Evolutionary conservation across 2,329 filamentous ascomycete genomes (phyloP).

Genomic region (Xylariaceae sp.): DNA sequence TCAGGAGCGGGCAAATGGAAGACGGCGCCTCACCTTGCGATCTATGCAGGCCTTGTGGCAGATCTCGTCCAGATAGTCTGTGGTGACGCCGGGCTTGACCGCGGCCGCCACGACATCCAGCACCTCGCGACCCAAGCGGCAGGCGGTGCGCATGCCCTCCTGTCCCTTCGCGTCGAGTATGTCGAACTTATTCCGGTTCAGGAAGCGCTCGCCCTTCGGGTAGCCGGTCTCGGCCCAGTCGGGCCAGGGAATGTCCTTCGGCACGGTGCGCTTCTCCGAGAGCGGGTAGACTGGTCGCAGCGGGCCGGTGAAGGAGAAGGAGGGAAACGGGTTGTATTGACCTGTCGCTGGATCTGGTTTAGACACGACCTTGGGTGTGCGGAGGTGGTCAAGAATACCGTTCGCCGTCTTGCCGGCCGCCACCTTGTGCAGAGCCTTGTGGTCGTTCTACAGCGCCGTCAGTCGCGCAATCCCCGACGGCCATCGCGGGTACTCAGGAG

Average conservation of each 20-base stretch:
- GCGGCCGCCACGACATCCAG: conserved; percentile 84
- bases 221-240: conserved; percentile 86
- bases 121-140: conserved; percentile 79
- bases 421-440: conserved; percentile 80
- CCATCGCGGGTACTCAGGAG: not conserved
- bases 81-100: conserved; percentile 84
- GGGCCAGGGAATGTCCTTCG: conserved; percentile 72
- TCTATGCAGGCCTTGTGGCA: conserved; percentile 94
- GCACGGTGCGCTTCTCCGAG: conserved; percentile 63
- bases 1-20: no score
- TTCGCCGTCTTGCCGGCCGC: conserved; percentile 40
- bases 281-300: conserved; percentile 84
- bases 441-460: conserved; percentile 51
- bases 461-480: conserved; percentile 7
- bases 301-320: conserved; percentile 72
- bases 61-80: conserved; percentile 88
- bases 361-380: conserved; percentile 77
- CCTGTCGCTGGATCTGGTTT: conserved; percentile 86
- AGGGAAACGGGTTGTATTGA: conserved; percentile 85
- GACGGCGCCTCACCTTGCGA: conserved; percentile 63
- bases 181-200: conserved; percentile 72
- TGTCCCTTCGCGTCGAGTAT: conserved; percentile 73
- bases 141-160: conserved; percentile 89
- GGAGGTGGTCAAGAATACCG: conserved; percentile 65
- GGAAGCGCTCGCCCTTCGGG: conserved; percentile 51